Conservation (phyloP, 352 stramenopile species). For the Pythium pyrilobum region DNA sequence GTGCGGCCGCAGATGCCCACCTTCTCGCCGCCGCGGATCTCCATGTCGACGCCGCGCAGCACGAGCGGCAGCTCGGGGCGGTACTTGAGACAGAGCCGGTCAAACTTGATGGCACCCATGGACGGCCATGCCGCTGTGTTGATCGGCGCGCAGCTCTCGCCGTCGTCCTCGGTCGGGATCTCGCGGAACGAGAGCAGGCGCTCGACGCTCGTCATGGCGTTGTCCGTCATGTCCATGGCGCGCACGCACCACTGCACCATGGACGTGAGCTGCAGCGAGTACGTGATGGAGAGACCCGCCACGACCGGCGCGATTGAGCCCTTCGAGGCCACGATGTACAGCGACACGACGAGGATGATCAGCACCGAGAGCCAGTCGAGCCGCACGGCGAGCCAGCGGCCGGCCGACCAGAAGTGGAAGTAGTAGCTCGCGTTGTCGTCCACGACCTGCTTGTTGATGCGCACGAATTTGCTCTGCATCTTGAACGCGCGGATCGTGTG, state of each 20-base stretch:
- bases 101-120: constrained; percentile 26
- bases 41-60: constrained; percentile 23
- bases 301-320: constrained; percentile 37
- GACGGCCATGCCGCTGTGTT: constrained; percentile 42
- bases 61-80: constrained; percentile 26
- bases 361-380: constrained; percentile 67
- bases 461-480: constrained; percentile 26
- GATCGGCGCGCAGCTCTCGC: constrained; percentile 47
- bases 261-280: constrained; percentile 82
- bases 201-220: constrained; percentile 88
- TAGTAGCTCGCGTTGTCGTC: constrained; percentile 34
- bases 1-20: constrained; percentile 42
- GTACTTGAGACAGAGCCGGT: constrained; percentile 29
- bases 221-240: constrained; percentile 85
- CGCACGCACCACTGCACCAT: constrained; percentile 87
- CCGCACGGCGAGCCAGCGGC: constrained; percentile 91
- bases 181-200: constrained; percentile 39
- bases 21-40: constrained; percentile 22
- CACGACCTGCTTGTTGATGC: constrained; percentile 25
- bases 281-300: constrained; percentile 85
- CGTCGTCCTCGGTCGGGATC: constrained; percentile 64
- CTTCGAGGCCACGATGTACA: constrained; percentile 71
- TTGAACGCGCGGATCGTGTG: constrained; percentile 85
- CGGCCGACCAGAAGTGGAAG: constrained; percentile 30
- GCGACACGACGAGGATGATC: constrained; percentile 83